phyloP scores from a whole-genome alignment of 768 basidiomycete genomes.

The Mycena vitilis region DNA sequence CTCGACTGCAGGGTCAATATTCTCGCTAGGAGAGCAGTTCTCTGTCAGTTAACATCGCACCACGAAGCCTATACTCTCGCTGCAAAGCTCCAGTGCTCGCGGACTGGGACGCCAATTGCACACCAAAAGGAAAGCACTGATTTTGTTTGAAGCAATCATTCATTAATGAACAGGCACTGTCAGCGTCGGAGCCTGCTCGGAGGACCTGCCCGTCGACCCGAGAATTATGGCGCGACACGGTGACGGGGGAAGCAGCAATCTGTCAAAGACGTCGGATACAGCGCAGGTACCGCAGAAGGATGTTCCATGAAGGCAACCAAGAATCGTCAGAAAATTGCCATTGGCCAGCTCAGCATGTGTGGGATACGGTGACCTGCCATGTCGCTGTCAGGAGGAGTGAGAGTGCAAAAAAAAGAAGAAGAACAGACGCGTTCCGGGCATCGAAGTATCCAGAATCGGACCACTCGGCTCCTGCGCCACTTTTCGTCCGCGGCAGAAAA shows the following conservation, averaged over 20 bases:
- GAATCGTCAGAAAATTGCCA: background rate
- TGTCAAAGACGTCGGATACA: slow-evolving; percentile 15
- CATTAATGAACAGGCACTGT: slow-evolving; percentile 12
- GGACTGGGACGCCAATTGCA: slow-evolving; percentile 1
- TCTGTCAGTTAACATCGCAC: slow-evolving; percentile 18
- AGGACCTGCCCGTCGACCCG: slow-evolving; percentile 16
- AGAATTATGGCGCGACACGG: slow-evolving; percentile 4
- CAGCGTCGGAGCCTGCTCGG: slow-evolving; percentile 19
- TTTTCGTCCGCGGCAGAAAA: slow-evolving; percentile 24
- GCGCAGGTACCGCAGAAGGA: background rate
- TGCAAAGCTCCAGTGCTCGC: slow-evolving; percentile 14
- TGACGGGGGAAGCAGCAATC: slow-evolving; percentile 11
- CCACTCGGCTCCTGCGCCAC: slow-evolving; percentile 18
- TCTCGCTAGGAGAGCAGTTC: slow-evolving; percentile 15
- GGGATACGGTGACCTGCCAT: background rate
- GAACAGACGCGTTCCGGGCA: background rate
- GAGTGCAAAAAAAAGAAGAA: background rate
- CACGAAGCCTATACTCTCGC: slow-evolving; percentile 21
- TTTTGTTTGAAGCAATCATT: slow-evolving; percentile 10
- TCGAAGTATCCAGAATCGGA: slow-evolving; percentile 7
- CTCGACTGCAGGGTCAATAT: background rate
- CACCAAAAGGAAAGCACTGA: background rate
- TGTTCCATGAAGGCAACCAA: too few relatives aligned
- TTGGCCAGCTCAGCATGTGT: background rate
- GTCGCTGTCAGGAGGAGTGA: slow-evolving; percentile 19